A percentile compares a stretch with the other conserved stretches of the same genome.
These are phyloP conservation scores for Taphrina sp. DNA, from an alignment of 1,139 yeast species.

Conservation along the genomic window DNA sequence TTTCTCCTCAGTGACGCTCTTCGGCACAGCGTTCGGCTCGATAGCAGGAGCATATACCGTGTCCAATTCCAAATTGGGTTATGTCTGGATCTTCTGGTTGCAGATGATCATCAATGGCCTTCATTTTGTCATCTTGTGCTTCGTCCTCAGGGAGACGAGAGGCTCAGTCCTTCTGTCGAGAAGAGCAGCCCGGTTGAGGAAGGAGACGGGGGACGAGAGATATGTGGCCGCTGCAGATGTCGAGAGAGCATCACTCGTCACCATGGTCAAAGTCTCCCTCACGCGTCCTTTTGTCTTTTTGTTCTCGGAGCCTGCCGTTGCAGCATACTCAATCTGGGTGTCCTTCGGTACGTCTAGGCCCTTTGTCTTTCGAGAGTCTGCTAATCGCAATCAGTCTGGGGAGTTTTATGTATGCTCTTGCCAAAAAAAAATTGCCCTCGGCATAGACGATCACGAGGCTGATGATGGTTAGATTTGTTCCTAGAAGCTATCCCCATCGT, in stretches of 20 bases:
- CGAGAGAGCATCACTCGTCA: slow-evolving; percentile 21
- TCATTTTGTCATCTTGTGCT: slow-evolving; percentile 50
- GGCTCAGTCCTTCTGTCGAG: slow-evolving; percentile 54
- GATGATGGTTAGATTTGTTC: slow-evolving; percentile 53
- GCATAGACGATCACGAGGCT: no score
- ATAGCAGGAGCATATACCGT: slow-evolving; percentile 58
- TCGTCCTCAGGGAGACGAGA: slow-evolving; percentile 57
- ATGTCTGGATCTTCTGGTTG: slow-evolving; percentile 66
- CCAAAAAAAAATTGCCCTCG: no score
- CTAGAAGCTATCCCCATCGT: slow-evolving; percentile 70
- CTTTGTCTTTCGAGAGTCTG: no score
- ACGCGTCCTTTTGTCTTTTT: slow-evolving; percentile 29
- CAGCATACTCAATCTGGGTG: slow-evolving; percentile 44
- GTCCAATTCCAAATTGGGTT: slow-evolving; percentile 53
- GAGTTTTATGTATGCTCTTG: no score
- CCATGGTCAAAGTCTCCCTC: slow-evolving; percentile 20
- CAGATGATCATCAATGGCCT: slow-evolving; percentile 55
- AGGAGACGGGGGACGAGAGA: slow-evolving; percentile 35
- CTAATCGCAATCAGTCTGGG: no score
- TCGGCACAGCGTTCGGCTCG: slow-evolving; percentile 67
- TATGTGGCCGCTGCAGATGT: slow-evolving; percentile 29
- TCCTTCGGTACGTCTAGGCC: no score
- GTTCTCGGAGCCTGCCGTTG: slow-evolving; percentile 30
- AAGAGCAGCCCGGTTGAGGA: slow-evolving; percentile 58
- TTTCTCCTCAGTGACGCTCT: slow-evolving; percentile 57